phyloP scores from a whole-genome alignment of 2,329 filamentous ascomycete species.

The Herpotrichia juniperi region DNA sequence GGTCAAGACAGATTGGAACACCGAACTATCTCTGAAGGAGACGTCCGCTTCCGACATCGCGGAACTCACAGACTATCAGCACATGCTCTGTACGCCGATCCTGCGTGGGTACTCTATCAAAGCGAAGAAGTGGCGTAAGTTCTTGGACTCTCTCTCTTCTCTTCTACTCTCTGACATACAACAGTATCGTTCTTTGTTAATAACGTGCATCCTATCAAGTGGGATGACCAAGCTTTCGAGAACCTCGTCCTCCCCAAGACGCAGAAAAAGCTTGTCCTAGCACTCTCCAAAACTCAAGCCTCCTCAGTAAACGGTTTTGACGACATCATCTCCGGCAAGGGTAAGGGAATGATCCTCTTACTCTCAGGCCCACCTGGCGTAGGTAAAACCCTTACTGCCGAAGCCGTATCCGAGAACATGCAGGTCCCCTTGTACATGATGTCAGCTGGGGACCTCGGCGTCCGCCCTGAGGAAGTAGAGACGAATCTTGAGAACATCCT shows the following conservation, averaged over 20 bases:
- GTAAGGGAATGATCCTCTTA: slow-evolving; percentile 71
- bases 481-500: slow-evolving; percentile 77
- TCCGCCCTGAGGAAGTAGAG: slow-evolving; percentile 74
- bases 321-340: slow-evolving; percentile 70
- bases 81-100: slow-evolving; percentile 10
- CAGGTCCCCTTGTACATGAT: slow-evolving; percentile 82
- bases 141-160: slow-evolving; percentile 15
- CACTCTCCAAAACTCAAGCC: slow-evolving; percentile 79
- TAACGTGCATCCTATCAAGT: slow-evolving; percentile 2
- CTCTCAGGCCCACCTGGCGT: slow-evolving; percentile 83
- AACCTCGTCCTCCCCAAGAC: slow-evolving; percentile 72
- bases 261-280: slow-evolving; percentile 69
- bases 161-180: slow-evolving; percentile 1
- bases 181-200: slow-evolving; percentile 47
- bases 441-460: slow-evolving; percentile 76
- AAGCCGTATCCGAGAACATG: slow-evolving; percentile 51
- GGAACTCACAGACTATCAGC: slow-evolving; percentile 22
- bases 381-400: slow-evolving; percentile 83
- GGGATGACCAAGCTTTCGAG: slow-evolving; percentile 76
- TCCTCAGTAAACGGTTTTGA: slow-evolving; percentile 77
- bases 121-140: slow-evolving; percentile 17
- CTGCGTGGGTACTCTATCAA: slow-evolving; percentile 16
- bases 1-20: slow-evolving; percentile 54
- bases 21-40: slow-evolving; percentile 12
- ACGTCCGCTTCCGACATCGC: slow-evolving; percentile 38